Conservation (phyloP, 176 grass and related monocot species). For the Melocanna baccifera region DNA sequence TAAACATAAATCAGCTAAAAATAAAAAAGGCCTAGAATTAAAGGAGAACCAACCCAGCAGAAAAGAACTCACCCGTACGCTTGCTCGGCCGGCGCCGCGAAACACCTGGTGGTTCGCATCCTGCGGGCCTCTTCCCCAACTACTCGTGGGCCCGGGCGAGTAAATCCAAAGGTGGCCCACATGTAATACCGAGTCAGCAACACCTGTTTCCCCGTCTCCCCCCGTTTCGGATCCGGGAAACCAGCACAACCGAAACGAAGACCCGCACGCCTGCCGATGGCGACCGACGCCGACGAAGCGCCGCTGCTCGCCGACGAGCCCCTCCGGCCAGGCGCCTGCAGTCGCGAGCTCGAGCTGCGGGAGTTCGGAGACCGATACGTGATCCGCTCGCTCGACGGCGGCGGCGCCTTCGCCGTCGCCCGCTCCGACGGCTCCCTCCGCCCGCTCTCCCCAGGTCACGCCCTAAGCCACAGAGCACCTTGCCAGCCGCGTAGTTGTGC, state of each 20-base stretch:
- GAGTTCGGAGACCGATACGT: slow-evolving; percentile 87
- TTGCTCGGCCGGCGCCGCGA: not conserved
- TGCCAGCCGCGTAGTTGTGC: not conserved
- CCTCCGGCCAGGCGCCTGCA: slow-evolving; percentile 43
- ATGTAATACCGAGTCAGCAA: slow-evolving; percentile 18
- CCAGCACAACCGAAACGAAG: not conserved
- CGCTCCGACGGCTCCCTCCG: slow-evolving; percentile 61
- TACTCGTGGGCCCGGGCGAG: not conserved
- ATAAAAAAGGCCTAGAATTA: too few species aligned
- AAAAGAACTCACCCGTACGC: too few species aligned
- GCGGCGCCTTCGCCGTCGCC: slow-evolving; percentile 59
- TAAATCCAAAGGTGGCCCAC: slow-evolving; percentile 28
- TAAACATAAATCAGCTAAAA: too few species aligned
- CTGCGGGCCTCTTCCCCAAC: not conserved
- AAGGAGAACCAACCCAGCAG: too few species aligned
- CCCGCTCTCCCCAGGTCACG: slow-evolving; percentile 43
- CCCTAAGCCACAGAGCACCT: not conserved
- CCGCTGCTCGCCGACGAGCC: slow-evolving; percentile 52
- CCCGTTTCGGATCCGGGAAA: slow-evolving; percentile 21
- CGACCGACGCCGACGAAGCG: slow-evolving; percentile 43
- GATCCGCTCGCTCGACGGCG: slow-evolving; percentile 61
- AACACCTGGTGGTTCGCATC: not conserved
- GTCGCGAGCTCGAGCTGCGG: slow-evolving; percentile 67
- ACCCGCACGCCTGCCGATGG: slow-evolving; percentile 27
- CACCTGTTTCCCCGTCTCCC: not conserved